These are phyloP conservation scores for Phialemonium atrogriseum DNA, from an alignment of 2,329 filamentous ascomycete genomes.

Conservation along the genomic window DNA sequence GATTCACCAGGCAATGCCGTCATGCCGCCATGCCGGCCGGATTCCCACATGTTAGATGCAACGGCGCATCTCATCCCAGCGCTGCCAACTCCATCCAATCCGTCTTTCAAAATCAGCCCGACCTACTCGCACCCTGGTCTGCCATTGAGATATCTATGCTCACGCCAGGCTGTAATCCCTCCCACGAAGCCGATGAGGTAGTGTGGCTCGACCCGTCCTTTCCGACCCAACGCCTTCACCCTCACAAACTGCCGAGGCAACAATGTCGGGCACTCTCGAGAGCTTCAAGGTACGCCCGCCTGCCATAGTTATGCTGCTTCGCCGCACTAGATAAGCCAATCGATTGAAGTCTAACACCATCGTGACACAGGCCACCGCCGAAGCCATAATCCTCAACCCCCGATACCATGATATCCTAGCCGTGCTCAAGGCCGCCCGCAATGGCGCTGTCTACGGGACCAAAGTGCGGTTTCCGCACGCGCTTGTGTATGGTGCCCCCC, in stretches of 20 bases:
- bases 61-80: no score
- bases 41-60: no score
- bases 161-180: no score
- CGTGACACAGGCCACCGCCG: conserved; percentile 51
- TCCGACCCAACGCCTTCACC: conserved; percentile 1
- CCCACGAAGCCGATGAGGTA: conserved; percentile 2
- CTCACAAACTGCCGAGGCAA: conserved; percentile 13
- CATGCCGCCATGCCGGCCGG: no score
- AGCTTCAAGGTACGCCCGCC: conserved; percentile 13
- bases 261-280: conserved; percentile 12
- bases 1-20: no score
- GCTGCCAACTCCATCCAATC: no score
- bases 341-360: conserved; percentile 1
- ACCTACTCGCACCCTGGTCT: no score
- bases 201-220: not conserved
- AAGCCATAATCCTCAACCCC: conserved; percentile 73
- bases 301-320: no score
- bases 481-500: conserved; percentile 52
- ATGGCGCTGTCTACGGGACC: conserved; percentile 91
- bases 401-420: conserved; percentile 77
- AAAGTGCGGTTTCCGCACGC: conserved; percentile 99
- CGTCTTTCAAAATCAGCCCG: no score
- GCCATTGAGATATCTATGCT: no score
- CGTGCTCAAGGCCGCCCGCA: conserved; percentile 86
- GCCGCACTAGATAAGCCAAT: no score